Base-by-base conservation (phyloP, 441 rosid genomes). In the Jatropha podagrica region DNA sequence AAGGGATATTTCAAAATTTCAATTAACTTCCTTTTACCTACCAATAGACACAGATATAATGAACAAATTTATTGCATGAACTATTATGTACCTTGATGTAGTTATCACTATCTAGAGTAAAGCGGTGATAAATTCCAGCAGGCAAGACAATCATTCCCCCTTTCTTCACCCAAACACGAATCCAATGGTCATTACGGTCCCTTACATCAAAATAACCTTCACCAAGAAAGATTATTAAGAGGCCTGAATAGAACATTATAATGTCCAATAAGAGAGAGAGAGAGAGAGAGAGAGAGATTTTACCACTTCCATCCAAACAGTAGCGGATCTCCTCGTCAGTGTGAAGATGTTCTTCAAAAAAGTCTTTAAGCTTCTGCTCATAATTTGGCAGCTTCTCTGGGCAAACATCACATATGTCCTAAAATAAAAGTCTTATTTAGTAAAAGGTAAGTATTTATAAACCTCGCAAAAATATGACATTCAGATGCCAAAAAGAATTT, bases 271-370 rank as follows among this genome's bases (percentile, higher is more conserved):
- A 5, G 58, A 54, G 52, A 48, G 41, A 12, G 64, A 74, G 27
- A 37, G 0, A 23, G 3, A 26, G 46, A 52, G 41, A 69, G 4
- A 55, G 14, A 74, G 41, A 12, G 64, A 74, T 51, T 82, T 14
- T 87, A 93, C 98, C 98, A 79, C 97, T 96, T 80, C 99, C 99
- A 78, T 84, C 95, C 74, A 96, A 88, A 76, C 89, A 87, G 75
- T 96, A 88, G 64, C 97, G 96, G 66, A 94, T 96, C 92, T 94
- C 99, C 78, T 96, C 97, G 80, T 96, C 96, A 20, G 96, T 90
- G 79, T 92, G 98, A 65, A 94, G 86, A 86, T 94, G 99, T 71
- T 96, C 97, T 76, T 88, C 94, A 48, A 89, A 92, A 79, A 96
- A 92, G 74, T 80, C 88, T 70, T 94, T 94, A 2, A 96, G 90